Base-by-base conservation (phyloP, 768 basidiomycete species). In the Rhizopogon vesiculosus region DNA sequence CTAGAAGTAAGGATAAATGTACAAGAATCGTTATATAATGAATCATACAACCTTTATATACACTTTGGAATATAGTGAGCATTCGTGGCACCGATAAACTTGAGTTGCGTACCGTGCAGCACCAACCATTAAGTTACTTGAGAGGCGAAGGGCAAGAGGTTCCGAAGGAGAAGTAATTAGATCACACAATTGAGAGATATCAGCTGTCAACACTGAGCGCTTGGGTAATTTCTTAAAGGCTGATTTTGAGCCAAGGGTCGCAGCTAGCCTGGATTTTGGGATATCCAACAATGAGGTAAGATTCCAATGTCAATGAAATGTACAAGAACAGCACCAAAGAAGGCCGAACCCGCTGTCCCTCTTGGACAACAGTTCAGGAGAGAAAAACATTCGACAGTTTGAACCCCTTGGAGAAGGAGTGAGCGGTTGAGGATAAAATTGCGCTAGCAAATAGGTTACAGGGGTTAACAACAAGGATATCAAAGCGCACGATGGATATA, bases 261-360 rank as follows among this genome's bases (percentile, higher is more conserved):
- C 93, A 7, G 91, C 91, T 22, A 96, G 83, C 93, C 93, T 96
- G 56, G 31, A 18, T 16, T 53, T 48, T 19, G n/a, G 16, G 7
- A 50, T 10, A 52, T 13, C 28, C 25, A 53, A 13, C 8, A 19
- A 53, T 53, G 42, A 45, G 40, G 51, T 19, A 18, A 29, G 4
- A 33, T 43, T 31, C 15, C 9, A 33, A 10, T 10, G 44, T 49
- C 43, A 5, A 28, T 52, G n/a, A 9, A 29, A 29, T 25, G 41
- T 43, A 9, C 18, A 38, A 49, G n/a, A 29, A 6, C 55, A 62
- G 56, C 68, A 91, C 91, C 91, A 93, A 18, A 93, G 76, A n/a
- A 93, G 80, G 55, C 93, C 93, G 64, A 91, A 93, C 13, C 93
- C 91, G 61, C 87, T 91, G 62, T 95, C 91, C 56, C 92, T 78